Evolutionary conservation across 805 yeast genomes (phyloP).

Genomic region (Metschnikowia arizonensis): DNA sequence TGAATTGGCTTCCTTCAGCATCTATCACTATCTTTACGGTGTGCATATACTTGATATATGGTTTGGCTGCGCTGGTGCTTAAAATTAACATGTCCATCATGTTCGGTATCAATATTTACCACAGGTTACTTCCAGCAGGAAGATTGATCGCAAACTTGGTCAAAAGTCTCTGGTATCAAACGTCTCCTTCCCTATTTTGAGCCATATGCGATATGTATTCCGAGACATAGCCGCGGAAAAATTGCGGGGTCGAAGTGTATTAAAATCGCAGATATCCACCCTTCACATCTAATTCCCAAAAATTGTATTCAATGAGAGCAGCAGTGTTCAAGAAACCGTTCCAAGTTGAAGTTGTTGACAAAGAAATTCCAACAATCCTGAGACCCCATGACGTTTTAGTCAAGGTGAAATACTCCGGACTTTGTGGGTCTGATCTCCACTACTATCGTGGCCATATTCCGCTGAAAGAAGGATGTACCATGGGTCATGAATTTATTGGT

Average conservation of each 20-base stretch:
- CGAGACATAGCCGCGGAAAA: conserved; percentile 3
- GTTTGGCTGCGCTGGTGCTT: conserved; percentile 14
- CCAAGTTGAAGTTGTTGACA: conserved; percentile 36
- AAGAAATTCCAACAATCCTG: conserved; percentile 38
- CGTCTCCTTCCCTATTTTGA: conserved; percentile 1
- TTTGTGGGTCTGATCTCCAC: conserved; percentile 56
- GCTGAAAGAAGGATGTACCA: conserved; percentile 32
- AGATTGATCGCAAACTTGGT: not conserved
- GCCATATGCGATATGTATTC: not conserved
- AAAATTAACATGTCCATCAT: conserved; percentile 11
- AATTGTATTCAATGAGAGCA: conserved; percentile 40
- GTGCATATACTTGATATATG: conserved; percentile 13
- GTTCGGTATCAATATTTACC: not conserved
- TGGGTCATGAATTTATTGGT: conserved; percentile 53
- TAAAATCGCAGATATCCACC: not conserved
- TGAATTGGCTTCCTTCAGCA: conserved; percentile 9
- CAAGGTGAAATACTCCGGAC: conserved; percentile 44
- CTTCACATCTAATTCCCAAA: not conserved
- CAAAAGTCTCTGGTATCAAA: conserved; percentile 1
- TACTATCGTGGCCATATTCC: conserved; percentile 50
- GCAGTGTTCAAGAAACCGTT: conserved; percentile 45
- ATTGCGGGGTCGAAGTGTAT: conserved; percentile 1
- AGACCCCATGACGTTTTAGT: conserved; percentile 43
- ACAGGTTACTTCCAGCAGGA: not conserved
- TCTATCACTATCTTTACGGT: conserved; percentile 12